These are phyloP conservation scores for Melanogaster broomeanus DNA, from an alignment of 768 basidiomycete genomes.

Conservation along the genomic window DNA sequence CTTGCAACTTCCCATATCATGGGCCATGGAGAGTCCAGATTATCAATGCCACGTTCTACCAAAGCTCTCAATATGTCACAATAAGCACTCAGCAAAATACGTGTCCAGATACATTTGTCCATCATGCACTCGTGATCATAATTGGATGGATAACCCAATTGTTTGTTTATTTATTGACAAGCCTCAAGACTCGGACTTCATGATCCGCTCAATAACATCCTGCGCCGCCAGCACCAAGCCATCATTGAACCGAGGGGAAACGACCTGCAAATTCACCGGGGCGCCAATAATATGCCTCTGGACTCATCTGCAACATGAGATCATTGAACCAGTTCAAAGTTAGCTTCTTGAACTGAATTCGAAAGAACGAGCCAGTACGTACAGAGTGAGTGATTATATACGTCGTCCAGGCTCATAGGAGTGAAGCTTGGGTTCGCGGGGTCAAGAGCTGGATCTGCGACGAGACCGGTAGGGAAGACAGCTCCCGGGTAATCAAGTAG, in stretches of 20 bases:
- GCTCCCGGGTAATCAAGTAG: conserved; percentile 45
- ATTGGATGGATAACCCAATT: too few relatives aligned
- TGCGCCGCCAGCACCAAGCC: conserved; percentile 29
- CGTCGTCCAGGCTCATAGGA: conserved; percentile 20
- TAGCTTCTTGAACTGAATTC: neutral
- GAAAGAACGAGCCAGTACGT: neutral
- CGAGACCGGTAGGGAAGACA: conserved; percentile 46
- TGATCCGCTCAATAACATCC: conserved; percentile 23
- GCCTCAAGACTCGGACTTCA: conserved; percentile 10
- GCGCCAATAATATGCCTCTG: conserved; percentile 13
- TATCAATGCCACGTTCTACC: too few relatives aligned
- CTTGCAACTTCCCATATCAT: too few relatives aligned
- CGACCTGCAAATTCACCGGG: conserved; percentile 24
- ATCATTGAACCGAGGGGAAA: conserved; percentile 26
- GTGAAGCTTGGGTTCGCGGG: conserved; percentile 4
- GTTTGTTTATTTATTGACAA: too few relatives aligned
- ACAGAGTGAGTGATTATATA: conserved; percentile 19
- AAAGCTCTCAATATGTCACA: too few relatives aligned
- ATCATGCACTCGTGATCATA: too few relatives aligned
- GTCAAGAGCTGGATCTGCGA: conserved; percentile 28
- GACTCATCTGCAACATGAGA: too few relatives aligned
- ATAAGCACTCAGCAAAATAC: too few relatives aligned
- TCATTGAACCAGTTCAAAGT: too few relatives aligned
- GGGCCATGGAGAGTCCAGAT: too few relatives aligned
- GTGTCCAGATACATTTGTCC: too few relatives aligned